These are phyloP conservation scores for Alternaria viburni DNA, from an alignment of 2,329 filamentous ascomycete genomes.

Conservation along the genomic window DNA sequence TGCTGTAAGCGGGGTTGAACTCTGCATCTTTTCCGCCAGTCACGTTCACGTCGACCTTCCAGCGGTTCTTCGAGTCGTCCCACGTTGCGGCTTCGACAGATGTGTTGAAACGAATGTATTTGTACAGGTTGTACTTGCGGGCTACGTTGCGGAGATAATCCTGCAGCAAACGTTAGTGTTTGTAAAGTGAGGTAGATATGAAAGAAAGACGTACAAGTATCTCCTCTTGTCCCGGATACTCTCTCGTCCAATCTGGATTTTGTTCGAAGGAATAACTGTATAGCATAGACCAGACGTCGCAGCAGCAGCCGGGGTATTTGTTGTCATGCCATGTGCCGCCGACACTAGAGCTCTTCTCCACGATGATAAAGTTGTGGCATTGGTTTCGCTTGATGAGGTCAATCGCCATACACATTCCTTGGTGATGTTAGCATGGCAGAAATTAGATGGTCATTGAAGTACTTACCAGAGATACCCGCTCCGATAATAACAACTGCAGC, in stretches of 20 bases:
- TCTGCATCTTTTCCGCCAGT: slow-evolving; percentile 62
- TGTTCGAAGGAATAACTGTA: slow-evolving; percentile 68
- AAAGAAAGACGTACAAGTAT: slow-evolving; percentile 53
- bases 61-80: slow-evolving; percentile 60
- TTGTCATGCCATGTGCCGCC: slow-evolving; percentile 64
- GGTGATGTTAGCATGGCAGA: background rate
- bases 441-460: background rate
- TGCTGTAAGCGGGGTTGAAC: slow-evolving; percentile 58
- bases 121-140: slow-evolving; percentile 61
- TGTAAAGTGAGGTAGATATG: background rate
- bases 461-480: slow-evolving; percentile 59
- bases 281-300: slow-evolving; percentile 61
- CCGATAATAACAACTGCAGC: slow-evolving; percentile 65
- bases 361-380: slow-evolving; percentile 62
- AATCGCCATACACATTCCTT: slow-evolving; percentile 63
- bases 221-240: slow-evolving; percentile 67
- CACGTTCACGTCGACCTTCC: slow-evolving; percentile 58
- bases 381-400: slow-evolving; percentile 61
- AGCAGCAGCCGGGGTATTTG: slow-evolving; percentile 63
- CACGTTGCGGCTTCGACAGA: slow-evolving; percentile 60
- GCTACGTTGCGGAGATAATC: slow-evolving; percentile 61
- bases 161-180: slow-evolving; percentile 23
- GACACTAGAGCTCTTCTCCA: slow-evolving; percentile 62
- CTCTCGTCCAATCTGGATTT: slow-evolving; percentile 63
- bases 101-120: slow-evolving; percentile 65